Evolutionary conservation across 257 asterid species (phyloP), one percentile per base, ranked within the genome.

Genomic region (Coffea eugenioides): DNA sequence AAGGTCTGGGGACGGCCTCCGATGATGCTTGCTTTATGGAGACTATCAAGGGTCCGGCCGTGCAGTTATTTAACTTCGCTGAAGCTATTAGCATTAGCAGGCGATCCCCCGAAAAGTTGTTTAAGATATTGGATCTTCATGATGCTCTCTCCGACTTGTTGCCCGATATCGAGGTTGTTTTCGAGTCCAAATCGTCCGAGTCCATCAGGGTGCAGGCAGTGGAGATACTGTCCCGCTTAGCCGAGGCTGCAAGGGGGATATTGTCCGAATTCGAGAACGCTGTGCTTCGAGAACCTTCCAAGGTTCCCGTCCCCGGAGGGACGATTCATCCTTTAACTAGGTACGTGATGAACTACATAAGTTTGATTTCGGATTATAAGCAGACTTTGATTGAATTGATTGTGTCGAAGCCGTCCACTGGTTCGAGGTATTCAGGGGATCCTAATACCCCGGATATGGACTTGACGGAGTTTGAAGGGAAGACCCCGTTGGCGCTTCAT

Each of bases 271-370:
- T 94, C 74, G 98, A 94, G 86, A 92, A 88, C 71, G 94, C 94
- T 0, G 94, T 94, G 80, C 96, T 93, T 77, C 93, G 92, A 10
- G 97, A 91, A 75, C 97, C 98, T 10, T 91, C 98, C 0, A 86
- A 74, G 73, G 89, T 89, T 82, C 90, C 92, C 0, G 97, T 93
- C 52, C 98, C 98, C 0, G 98, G 97, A n/a, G 98, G 98, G 41
- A 88, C 98, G 20, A 87, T 93, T 77, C 98, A 94, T 87, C 98
- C 98, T 45, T 81, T 94, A 85, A 90, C 98, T 70, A 91, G 98
- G 85, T 94, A 93, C 62, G 98, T 94, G 83, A 94, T 94, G 98
- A 93, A 94, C 39, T 94, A 94, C 64, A 90, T 90, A 54, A 90
- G 93, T 81, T 83, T 93, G 92, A 93, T 94, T 74, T 87, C 97